Evolutionary conservation across 176 grass and related monocot genomes (phyloP).

Genomic region (Musa itinerans): DNA sequence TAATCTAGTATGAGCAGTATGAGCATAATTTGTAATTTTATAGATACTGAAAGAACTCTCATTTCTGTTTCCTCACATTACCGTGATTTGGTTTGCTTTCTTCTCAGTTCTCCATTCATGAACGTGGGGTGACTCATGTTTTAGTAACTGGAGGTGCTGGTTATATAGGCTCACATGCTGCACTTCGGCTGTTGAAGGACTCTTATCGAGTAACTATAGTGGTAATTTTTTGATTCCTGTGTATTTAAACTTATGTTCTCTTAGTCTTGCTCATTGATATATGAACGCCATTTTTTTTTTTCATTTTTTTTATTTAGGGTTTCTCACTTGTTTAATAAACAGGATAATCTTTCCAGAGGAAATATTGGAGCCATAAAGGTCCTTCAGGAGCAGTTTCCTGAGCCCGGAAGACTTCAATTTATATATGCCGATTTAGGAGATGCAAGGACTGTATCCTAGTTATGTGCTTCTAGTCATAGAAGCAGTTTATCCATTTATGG

Average conservation of each 20-base stretch:
- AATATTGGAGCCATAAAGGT: conserved; percentile 71
- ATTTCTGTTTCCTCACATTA: conserved; percentile 1
- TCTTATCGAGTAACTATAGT: conserved; percentile 92
- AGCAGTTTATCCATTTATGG: not conserved
- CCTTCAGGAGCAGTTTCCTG: conserved; percentile 60
- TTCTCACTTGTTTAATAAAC: not conserved
- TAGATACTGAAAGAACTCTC: too few species aligned
- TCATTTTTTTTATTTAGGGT: not conserved
- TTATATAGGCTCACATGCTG: conserved; percentile 84
- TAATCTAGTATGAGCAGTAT: too few species aligned
- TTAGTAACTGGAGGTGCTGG: conserved; percentile 76
- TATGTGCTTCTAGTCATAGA: not conserved
- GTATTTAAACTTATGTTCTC: too few species aligned
- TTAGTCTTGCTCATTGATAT: too few species aligned
- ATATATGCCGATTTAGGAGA: conserved; percentile 85
- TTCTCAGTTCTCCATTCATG: conserved; percentile 64
- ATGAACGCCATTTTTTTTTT: not conserved
- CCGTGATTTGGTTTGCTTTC: conserved; percentile 21
- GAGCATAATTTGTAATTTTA: too few species aligned
- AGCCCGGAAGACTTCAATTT: conserved; percentile 64
- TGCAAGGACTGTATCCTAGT: conserved; percentile 49
- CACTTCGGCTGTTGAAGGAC: conserved; percentile 60
- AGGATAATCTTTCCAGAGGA: conserved; percentile 93
- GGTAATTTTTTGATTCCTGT: conserved; percentile 26
- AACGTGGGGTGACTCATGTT: conserved; percentile 70